phyloP scores from a whole-genome alignment of 768 basidiomycete genomes.

The Xerocomellus chrysenteron region DNA sequence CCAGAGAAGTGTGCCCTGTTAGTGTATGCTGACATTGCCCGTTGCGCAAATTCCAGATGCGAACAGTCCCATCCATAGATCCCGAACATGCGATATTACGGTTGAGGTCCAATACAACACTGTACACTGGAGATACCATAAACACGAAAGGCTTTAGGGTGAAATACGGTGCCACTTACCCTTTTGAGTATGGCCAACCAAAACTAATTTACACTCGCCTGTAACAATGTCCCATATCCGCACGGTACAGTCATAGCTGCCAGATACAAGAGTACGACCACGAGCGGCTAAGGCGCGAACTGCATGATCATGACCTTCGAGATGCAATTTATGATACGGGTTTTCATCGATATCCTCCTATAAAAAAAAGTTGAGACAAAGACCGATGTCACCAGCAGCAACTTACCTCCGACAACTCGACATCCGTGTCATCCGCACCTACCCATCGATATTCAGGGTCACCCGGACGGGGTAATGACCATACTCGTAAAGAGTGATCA shows the following conservation, averaged over 20 bases:
- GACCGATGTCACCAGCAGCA: background rate
- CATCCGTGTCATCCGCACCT: conserved; percentile 58
- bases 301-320: conserved; percentile 89
- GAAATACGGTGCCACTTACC: conserved; percentile 44
- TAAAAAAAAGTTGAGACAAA: conserved; percentile 10
- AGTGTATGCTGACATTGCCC: conserved; percentile 80
- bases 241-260: conserved; percentile 94
- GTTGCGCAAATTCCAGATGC: conserved; percentile 86
- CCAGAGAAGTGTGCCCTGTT: conserved; percentile 91
- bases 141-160: background rate
- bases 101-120: conserved; percentile 83
- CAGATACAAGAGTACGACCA: conserved; percentile 87
- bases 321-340: conserved; percentile 82
- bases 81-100: conserved; percentile 94
- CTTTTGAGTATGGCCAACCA: conserved; percentile 90
- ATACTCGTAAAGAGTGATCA: conserved; percentile 64
- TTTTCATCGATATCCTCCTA: conserved; percentile 74
- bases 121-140: conserved; percentile 67
- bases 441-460: conserved; percentile 76
- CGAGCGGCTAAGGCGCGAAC: conserved; percentile 91
- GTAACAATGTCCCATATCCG: conserved; percentile 93
- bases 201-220: conserved; percentile 75
- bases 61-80: conserved; percentile 97
- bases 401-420: conserved; percentile 53
- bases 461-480: conserved; percentile 64